Evolutionary conservation across 306 rosid genomes (phyloP), one percentile per base, ranked within the genome.

Genomic region (Vachellia pachyceras): DNA sequence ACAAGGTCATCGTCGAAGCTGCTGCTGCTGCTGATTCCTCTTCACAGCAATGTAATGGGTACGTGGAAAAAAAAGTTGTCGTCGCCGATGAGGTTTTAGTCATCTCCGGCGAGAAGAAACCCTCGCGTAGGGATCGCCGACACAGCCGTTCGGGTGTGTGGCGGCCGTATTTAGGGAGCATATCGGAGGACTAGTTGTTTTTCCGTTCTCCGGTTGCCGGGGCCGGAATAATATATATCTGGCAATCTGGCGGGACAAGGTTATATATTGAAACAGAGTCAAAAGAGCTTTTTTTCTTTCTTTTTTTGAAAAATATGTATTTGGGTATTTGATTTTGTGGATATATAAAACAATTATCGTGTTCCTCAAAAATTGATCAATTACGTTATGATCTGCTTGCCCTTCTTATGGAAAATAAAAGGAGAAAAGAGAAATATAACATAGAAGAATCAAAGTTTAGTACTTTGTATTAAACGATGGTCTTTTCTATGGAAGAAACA

Each of bases 121-220:
- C 87, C 0, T 84, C 92, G 10, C 84, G 85, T 17, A 82, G 91
- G 55, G 85, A 91, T 77, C 94, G 94, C 45, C 86, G 92, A 57
- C 81, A 70, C 49, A 77, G 88, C 66, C 79, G 84, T 1, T 57
- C 41, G 17, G 84, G 91, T 4, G 78, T 84, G 33, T 95, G 92
- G 92, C 85, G 35, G 64, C 99, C 97, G 50, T 86, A 88, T 37
- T 86, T 95, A 18, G 86, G 84, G 25, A 95, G 97, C 85, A 93
- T 95, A 10, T 75, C 79, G 0, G 99, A 95, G 86, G 99, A 90
- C 57, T 88, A 63, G 74, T 29, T 40, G 64, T 5, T 50, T 50
- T 58, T 64, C 37, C 33, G 35, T 36, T 37, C 12, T 36, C 15
- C 11, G 11, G 57, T 7, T 35, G 47, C 77, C 81, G 76, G 77